A percentile compares a stretch with the other conserved stretches of the same genome.
Conservation (phyloP, 441 rosid genomes). For the Erodium texanum region DNA sequence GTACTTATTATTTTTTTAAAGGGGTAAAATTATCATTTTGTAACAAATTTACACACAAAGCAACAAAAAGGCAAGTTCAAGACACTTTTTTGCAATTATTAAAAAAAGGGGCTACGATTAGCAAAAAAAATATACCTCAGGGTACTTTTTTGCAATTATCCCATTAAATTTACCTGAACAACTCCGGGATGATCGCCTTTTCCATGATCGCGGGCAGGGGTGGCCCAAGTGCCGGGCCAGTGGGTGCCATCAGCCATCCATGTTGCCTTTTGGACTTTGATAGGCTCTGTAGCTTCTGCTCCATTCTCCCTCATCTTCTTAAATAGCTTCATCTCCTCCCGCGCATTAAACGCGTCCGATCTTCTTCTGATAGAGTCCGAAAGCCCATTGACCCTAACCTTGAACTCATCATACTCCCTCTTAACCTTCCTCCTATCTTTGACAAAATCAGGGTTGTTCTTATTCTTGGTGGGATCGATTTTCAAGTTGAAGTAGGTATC, state of each 20-base stretch:
- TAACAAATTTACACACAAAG: too few relatives aligned
- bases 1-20: too few relatives aligned
- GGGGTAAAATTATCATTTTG: too few relatives aligned
- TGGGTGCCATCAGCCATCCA: constrained; percentile 96
- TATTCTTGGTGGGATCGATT: constrained; percentile 64
- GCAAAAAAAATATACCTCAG: too few relatives aligned
- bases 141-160: too few relatives aligned
- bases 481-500: constrained; percentile 79
- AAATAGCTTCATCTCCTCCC: constrained; percentile 65
- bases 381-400: constrained; percentile 71
- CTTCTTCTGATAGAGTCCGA: constrained; percentile 69
- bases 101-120: neutral
- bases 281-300: constrained; percentile 30
- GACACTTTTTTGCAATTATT: neutral
- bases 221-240: constrained; percentile 89
- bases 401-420: constrained; percentile 86
- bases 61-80: neutral
- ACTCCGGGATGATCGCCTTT: constrained; percentile 82
- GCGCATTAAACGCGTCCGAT: constrained; percentile 74
- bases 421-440: constrained; percentile 82
- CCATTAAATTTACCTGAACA: constrained; percentile 84
- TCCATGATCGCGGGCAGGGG: constrained; percentile 51
- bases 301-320: constrained; percentile 61
- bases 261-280: constrained; percentile 57
- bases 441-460: constrained; percentile 67